These are phyloP conservation scores for Citropsis articulata DNA, from an alignment of 345 rosid genomes.

Conservation along the genomic window DNA sequence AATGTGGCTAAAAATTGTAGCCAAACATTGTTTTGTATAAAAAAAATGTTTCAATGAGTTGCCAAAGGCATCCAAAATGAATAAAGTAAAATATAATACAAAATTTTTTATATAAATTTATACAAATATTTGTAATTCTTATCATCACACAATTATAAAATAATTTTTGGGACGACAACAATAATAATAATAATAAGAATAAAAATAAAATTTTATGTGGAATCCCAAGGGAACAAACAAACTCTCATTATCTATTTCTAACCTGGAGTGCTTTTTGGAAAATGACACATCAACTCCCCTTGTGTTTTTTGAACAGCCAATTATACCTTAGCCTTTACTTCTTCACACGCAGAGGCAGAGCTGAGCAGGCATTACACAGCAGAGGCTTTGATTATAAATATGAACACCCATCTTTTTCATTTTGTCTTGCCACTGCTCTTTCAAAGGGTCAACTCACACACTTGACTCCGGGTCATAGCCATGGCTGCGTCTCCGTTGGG, in stretches of 20 bases:
- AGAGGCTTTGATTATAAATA: slow-evolving; percentile 15
- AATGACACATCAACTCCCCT: slow-evolving; percentile 27
- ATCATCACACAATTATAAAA: too few relatives aligned
- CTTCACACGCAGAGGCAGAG: background rate
- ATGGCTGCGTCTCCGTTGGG: slow-evolving; percentile 7
- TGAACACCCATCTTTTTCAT: slow-evolving; percentile 7
- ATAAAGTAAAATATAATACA: too few relatives aligned
- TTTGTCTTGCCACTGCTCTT: slow-evolving; percentile 16
- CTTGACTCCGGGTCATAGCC: background rate
- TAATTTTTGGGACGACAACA: too few relatives aligned
- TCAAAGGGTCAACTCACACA: background rate
- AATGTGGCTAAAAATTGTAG: too few relatives aligned
- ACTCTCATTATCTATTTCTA: slow-evolving; percentile 5
- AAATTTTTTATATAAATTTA: too few relatives aligned
- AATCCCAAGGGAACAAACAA: slow-evolving; percentile 21
- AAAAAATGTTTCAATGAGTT: too few relatives aligned
- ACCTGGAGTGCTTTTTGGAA: slow-evolving; percentile 14
- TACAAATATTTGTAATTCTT: too few relatives aligned
- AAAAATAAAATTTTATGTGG: background rate
- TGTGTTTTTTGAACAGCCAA: slow-evolving; percentile 7
- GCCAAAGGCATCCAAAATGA: too few relatives aligned
- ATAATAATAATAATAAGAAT: too few relatives aligned
- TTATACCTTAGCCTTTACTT: slow-evolving; percentile 20
- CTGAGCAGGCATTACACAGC: too few relatives aligned
- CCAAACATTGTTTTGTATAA: too few relatives aligned